phyloP scores from a whole-genome alignment of 73 alveolate species.

The Uronychia binucleata region DNA sequence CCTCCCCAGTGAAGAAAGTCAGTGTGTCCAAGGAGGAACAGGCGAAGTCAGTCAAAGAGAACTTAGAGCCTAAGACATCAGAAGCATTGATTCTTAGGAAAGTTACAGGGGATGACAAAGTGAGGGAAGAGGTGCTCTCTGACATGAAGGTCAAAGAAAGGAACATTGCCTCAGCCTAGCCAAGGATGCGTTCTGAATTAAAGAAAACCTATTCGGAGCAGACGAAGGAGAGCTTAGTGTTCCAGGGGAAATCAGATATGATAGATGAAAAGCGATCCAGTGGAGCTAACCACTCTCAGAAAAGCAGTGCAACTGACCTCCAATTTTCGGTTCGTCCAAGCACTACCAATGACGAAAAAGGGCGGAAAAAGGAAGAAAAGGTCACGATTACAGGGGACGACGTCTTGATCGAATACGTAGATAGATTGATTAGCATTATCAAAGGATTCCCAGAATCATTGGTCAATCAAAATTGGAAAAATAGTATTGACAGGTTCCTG shows the following conservation, averaged over 20 bases:
- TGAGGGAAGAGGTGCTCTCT: neutral
- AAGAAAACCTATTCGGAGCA: neutral
- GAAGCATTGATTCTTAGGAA: too few relatives aligned
- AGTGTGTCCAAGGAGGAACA: neutral
- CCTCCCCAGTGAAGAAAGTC: neutral
- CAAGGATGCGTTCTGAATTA: neutral
- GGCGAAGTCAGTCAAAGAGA: neutral
- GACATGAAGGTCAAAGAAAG: neutral
- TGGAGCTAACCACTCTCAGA: too few relatives aligned
- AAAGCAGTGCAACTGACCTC: too few relatives aligned
- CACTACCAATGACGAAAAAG: too few relatives aligned
- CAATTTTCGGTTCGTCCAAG: too few relatives aligned
- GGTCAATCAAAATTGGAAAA: neutral
- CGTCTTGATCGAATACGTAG: slow-evolving; percentile 42
- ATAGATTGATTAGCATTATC: slow-evolving; percentile 18
- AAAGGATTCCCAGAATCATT: neutral
- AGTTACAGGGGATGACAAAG: too few relatives aligned
- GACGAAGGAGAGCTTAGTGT: too few relatives aligned
- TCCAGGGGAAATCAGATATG: too few relatives aligned
- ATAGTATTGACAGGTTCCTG: slow-evolving; percentile 7
- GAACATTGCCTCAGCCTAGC: neutral
- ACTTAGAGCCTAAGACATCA: too few relatives aligned
- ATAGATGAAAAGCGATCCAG: too few relatives aligned
- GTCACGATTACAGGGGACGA: slow-evolving; percentile 61
- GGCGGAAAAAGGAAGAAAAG: too few relatives aligned